Base-by-base conservation (phyloP, 1,284 basidiomycete genomes). In the Entoloma clypeatum region DNA sequence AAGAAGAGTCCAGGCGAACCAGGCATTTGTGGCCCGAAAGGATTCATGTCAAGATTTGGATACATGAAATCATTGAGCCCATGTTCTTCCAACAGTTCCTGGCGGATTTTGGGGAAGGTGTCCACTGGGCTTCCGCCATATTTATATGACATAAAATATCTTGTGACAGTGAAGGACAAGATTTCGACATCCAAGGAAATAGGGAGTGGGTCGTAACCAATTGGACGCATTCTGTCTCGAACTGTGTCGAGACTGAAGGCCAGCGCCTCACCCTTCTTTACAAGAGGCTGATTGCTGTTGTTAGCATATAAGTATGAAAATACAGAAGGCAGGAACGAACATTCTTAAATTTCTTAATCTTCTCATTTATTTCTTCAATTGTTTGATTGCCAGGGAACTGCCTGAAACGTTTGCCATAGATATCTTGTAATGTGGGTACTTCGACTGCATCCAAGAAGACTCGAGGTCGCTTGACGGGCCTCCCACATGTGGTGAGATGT, bases 31-130 rank as follows among this genome's bases (percentile, higher is more conserved):
- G 61, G 61, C 6, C 53, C 55, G 11, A 54, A 44, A 0, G 60
- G 56, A 24, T 62, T 58, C 11, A 48, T 50, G 5, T 44, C 43
- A 1, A 54, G 43, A 35, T 51, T 54, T 2, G 53, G 39, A 29
- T 46, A 64, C 52, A 57, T 55, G 22, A 59, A 62, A 17, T 59
- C 53, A 25, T 56, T 17, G 18, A 53, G 36, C 2, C 59, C 59
- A 43, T 32, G 52, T 36, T 13, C 27, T 3, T 35, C 43, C 3
- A 52, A 4, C 13, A 23, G 26, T 6, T 22, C 30, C 6, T 27
- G n/a, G 16, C 39, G 14, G 33, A 47, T 49, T 4, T 7, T 30
- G 7, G 50, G 47, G 30, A 42, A 51, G 3, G 43, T 53, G 6
- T 17, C 33, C 24, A 52, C 52, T 8, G 34, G 23, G 30, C 44